Base-by-base conservation (phyloP, 1,284 basidiomycete genomes). In the Rhodotorula mucilaginosa region DNA sequence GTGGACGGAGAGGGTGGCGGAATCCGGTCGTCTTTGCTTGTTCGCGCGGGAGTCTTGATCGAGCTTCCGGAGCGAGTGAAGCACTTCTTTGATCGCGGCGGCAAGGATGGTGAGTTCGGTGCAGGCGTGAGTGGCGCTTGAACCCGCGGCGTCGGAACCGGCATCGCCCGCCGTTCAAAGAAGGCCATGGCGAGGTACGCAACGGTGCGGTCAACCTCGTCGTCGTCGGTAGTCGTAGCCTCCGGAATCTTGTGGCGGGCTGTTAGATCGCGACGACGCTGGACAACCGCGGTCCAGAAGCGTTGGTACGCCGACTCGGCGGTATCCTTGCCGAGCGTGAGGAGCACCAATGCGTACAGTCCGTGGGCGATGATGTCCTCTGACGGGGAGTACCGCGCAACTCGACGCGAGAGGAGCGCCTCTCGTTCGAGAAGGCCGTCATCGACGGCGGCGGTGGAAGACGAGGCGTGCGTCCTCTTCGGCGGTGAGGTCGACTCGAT, bases 111-210 rank as follows among this genome's bases (percentile, higher is more conserved):
- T 12, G 39, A 44, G 1, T 13, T 44, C 39, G 39, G 39, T 44
- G 8, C 39, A 44, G 39, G 39, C 39, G 39, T 52, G 7, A 21
- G 51, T n/a, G 51, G 51, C 18, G 39, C 39, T 12, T 39, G 23
- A 52, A 52, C 23, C n/a, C 51, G 51, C 21, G 51, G 19, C 51
- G 51, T n/a, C 12, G 18, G 21, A 8, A n/a, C 51, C 12, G 21
- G n/a, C 21, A n/a, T 52, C 18, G 51, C 21, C 23, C 51, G 51
- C 19, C 21, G 23, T 23, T 52, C 31, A 19, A 29, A 73, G 44
- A 64, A 66, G 57, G 69, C 68, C 71, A 68, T 70, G 23, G 69
- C 67, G 5, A 73, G 12, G 26, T 61, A 73, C 3, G 61, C 66
- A 46, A 66, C 34, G 31, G 31, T 39, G 39, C 62, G 21, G 34